phyloP scores from a whole-genome alignment of 306 rosid species.

The Glycine tomentella region DNA sequence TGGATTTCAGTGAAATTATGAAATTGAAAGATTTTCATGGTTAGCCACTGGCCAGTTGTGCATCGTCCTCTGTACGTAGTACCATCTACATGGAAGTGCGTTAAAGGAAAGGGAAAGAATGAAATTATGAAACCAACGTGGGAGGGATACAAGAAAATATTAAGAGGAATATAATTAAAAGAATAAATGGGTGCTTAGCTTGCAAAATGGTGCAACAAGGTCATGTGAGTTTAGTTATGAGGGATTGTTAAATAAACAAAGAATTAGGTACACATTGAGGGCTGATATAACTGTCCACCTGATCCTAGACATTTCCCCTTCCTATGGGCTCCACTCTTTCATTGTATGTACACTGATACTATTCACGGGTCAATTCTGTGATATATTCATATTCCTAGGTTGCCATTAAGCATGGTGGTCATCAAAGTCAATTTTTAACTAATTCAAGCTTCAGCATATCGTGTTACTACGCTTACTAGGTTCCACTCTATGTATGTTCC shows the following conservation, averaged over 20 bases:
- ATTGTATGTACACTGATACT: not conserved
- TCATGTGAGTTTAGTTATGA: conserved; percentile 54
- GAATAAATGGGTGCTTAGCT: conserved; percentile 46
- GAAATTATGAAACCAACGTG: conserved; percentile 37
- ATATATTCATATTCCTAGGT: conserved; percentile 34
- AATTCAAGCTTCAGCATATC: not conserved
- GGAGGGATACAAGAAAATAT: not conserved
- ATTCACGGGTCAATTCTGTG: conserved; percentile 29
- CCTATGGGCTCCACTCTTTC: conserved; percentile 64
- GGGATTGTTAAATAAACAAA: conserved; percentile 53
- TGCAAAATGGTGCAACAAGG: conserved; percentile 48
- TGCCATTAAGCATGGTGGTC: not conserved
- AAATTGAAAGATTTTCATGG: conserved; percentile 18
- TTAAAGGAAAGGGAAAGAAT: conserved; percentile 50
- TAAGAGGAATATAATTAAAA: not conserved
- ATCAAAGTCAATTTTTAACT: conserved; percentile 6
- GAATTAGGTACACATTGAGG: conserved; percentile 59
- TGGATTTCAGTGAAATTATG: conserved; percentile 67
- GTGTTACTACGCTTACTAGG: too few relatives aligned
- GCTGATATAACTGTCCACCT: conserved; percentile 75
- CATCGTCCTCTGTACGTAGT: conserved; percentile 58
- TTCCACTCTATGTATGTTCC: too few relatives aligned
- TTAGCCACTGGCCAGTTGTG: conserved; percentile 33
- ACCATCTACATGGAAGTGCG: conserved; percentile 58
- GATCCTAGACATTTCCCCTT: conserved; percentile 73